phyloP scores from a whole-genome alignment of 2,329 filamentous ascomycete species.

The Colletotrichum sp. region DNA sequence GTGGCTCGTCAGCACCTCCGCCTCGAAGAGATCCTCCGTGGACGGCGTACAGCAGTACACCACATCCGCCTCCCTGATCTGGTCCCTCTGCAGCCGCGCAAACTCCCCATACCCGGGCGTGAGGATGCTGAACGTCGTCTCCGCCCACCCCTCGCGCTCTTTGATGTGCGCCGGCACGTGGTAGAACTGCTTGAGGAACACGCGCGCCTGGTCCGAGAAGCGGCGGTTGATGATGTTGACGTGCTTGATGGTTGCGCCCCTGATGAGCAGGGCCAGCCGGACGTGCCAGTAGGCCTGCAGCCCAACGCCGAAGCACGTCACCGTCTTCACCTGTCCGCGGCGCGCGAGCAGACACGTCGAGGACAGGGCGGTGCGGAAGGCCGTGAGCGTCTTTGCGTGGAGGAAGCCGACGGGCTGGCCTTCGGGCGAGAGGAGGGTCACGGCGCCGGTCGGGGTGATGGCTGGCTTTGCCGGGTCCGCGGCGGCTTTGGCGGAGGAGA shows the following conservation, averaged over 20 bases:
- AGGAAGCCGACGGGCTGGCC: slow-evolving; percentile 71
- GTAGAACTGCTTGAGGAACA: slow-evolving; percentile 54
- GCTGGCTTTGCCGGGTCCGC: slow-evolving; percentile 30
- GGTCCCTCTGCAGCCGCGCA: slow-evolving; percentile 68
- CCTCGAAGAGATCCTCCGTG: slow-evolving; percentile 76
- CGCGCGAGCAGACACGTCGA: slow-evolving; percentile 69
- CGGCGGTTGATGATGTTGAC: slow-evolving; percentile 84
- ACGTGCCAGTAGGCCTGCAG: slow-evolving; percentile 96
- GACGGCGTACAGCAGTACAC: slow-evolving; percentile 91
- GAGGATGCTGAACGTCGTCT: slow-evolving; percentile 70
- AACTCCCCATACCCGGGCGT: slow-evolving; percentile 76
- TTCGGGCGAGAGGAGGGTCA: slow-evolving; percentile 69
- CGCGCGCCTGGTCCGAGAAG: slow-evolving; percentile 63
- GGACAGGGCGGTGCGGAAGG: slow-evolving; percentile 79
- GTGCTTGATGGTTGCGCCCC: slow-evolving; percentile 71
- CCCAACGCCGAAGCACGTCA: slow-evolving; percentile 87
- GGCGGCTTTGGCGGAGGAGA: slow-evolving; percentile 47
- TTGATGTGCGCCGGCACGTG: slow-evolving; percentile 47
- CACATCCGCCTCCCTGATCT: slow-evolving; percentile 75
- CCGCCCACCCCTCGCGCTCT: slow-evolving; percentile 64
- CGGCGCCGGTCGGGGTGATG: slow-evolving; percentile 64
- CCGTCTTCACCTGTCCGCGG: slow-evolving; percentile 72
- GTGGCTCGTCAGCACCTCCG: slow-evolving; percentile 70
- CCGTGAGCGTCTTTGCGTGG: slow-evolving; percentile 76
- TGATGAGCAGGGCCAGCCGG: slow-evolving; percentile 79